Conservation (phyloP, 139 green algal species). For the Auxenochlorella pyrenoidosa region DNA sequence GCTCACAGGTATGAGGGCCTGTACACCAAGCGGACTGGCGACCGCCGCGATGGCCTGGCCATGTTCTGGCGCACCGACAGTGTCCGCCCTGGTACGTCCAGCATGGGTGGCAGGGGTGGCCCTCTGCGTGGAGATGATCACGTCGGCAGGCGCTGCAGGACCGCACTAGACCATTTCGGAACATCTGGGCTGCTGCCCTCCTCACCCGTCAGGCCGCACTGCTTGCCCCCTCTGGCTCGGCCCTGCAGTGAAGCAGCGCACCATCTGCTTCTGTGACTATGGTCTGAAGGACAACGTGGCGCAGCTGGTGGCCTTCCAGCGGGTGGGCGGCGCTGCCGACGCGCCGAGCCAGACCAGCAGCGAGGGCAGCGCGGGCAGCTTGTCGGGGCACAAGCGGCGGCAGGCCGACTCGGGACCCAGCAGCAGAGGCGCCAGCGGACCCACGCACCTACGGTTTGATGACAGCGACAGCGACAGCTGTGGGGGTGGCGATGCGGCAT, state of each 20-base stretch:
- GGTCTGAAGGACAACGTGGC: constrained; percentile 87
- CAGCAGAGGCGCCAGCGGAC: too few species aligned
- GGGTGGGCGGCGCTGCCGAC: constrained; percentile 2
- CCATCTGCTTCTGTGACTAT: constrained; percentile 61
- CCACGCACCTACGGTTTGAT: not conserved
- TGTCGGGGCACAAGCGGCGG: not conserved
- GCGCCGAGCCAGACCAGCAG: constrained; percentile 25
- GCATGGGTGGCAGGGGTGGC: not conserved
- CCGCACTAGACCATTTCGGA: too few species aligned
- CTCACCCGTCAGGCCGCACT: too few species aligned
- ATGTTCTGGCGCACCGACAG: constrained; percentile 70
- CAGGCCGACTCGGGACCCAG: not conserved
- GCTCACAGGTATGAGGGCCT: constrained; percentile 64
- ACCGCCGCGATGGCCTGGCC: constrained; percentile 68
- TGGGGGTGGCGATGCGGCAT: not conserved
- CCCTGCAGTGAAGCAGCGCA: constrained; percentile 27
- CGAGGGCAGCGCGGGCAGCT: constrained; percentile 24
- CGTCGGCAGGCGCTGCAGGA: too few species aligned
- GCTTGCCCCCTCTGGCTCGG: not conserved
- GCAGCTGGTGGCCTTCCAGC: constrained; percentile 63
- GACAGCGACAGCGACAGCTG: constrained; percentile 22
- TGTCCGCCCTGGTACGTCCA: constrained; percentile 14
- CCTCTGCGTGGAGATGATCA: too few species aligned
- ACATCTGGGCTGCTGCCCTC: too few species aligned
- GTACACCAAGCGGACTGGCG: constrained; percentile 49